phyloP scores from a whole-genome alignment of 169 alveolate genomes.

The Cryptosporidium andersoni region DNA sequence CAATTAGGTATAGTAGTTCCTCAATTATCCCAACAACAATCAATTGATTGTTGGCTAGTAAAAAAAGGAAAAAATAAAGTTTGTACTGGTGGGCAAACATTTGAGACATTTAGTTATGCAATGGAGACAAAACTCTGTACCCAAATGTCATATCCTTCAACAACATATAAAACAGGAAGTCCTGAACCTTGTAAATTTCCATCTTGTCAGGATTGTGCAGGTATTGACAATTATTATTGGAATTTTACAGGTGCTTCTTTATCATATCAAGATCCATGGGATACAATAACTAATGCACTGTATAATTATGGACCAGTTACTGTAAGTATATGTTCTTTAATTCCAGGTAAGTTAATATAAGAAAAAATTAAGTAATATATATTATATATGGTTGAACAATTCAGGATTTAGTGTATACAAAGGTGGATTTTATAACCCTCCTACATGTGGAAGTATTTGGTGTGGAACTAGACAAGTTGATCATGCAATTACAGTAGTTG shows the following conservation, averaged over 20 bases:
- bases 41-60: conserved; percentile 57
- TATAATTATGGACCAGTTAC: conserved; percentile 69
- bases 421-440: conserved; percentile 66
- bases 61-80: conserved; percentile 48
- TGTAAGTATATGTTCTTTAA: conserved; percentile 64
- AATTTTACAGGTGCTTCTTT: conserved; percentile 47
- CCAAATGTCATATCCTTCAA: conserved; percentile 45
- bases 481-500: conserved; percentile 78
- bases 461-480: conserved; percentile 73
- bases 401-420: conserved; percentile 39
- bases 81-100: conserved; percentile 68
- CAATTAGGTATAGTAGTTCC: conserved; percentile 44
- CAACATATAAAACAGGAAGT: conserved; percentile 45
- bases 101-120: conserved; percentile 57
- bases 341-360: conserved; percentile 59
- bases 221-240: conserved; percentile 39
- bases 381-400: neutral
- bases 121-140: conserved; percentile 46
- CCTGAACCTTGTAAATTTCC: conserved; percentile 20
- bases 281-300: conserved; percentile 43
- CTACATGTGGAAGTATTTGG: conserved; percentile 72
- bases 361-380: neutral
- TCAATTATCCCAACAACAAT: conserved; percentile 55
- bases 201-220: conserved; percentile 32
- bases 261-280: conserved; percentile 65